Conservation (phyloP, 2,329 filamentous ascomycete genomes). For the Zasmidium cellare region DNA sequence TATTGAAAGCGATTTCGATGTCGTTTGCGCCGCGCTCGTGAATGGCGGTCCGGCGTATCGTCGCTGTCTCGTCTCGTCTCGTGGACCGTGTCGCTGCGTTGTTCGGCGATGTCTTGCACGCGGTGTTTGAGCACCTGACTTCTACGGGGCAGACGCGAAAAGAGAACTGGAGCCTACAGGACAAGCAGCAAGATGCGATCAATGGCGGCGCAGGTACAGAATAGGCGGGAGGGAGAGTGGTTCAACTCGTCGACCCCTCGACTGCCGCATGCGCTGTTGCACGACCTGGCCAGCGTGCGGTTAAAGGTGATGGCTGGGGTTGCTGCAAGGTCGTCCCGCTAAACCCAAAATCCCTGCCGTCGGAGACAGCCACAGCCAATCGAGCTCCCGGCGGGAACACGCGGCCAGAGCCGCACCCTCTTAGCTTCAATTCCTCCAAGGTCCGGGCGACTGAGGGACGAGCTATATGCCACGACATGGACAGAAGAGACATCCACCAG, state of each 20-base stretch:
- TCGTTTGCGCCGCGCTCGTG: background rate
- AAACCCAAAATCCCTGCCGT: background rate
- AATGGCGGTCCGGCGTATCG: background rate
- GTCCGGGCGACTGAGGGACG: background rate
- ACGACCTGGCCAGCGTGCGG: background rate
- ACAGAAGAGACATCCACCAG: too few species aligned
- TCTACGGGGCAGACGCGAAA: background rate
- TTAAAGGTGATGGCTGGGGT: conserved; percentile 1
- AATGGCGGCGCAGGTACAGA: conserved; percentile 4
- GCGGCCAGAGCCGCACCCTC: background rate
- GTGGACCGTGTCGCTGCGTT: background rate
- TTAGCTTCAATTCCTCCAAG: background rate
- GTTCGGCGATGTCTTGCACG: conserved; percentile 1
- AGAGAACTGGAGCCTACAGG: conserved; percentile 5
- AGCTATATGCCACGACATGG: background rate
- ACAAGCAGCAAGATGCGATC: background rate
- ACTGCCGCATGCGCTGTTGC: background rate
- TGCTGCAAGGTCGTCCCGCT: background rate
- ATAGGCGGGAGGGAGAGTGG: background rate
- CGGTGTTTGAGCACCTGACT: conserved; percentile 3
- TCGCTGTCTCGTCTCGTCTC: conserved; percentile 2
- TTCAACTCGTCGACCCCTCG: background rate
- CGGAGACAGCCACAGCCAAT: background rate
- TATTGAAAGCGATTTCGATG: background rate
- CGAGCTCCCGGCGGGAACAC: background rate